Evolutionary conservation across 352 stramenopile genomes (phyloP).

Genomic region (Phytophthora quininea): DNA sequence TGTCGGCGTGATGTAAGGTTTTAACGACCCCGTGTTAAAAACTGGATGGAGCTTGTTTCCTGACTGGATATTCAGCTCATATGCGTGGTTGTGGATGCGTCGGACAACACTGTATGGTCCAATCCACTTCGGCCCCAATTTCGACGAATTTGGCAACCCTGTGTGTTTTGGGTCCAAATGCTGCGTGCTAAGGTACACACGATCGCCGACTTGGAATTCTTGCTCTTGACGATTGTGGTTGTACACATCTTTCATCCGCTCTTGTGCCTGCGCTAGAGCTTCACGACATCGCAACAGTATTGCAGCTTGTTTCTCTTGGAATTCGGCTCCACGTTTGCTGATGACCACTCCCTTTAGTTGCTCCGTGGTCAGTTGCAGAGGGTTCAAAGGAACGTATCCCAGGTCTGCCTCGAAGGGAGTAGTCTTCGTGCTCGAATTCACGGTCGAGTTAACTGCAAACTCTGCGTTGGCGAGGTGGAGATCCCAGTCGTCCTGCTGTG

Average conservation of each 20-base stretch:
- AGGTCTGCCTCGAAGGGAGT: too few species aligned
- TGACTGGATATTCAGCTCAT: conserved; percentile 7
- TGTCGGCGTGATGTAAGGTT: conserved; percentile 7
- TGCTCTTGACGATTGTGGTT: not conserved
- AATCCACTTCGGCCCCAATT: not conserved
- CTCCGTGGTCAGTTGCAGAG: too few species aligned
- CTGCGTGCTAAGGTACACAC: conserved; percentile 11
- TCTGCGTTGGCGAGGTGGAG: conserved; percentile 11
- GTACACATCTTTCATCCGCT: not conserved
- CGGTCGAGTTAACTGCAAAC: conserved; percentile 1
- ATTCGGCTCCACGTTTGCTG: not conserved
- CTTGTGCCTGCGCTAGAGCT: not conserved
- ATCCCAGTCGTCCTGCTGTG: conserved; percentile 19
- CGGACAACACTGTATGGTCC: not conserved
- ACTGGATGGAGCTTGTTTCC: too few species aligned
- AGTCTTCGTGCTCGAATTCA: too few species aligned
- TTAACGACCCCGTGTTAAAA: conserved; percentile 17
- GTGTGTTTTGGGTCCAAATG: conserved; percentile 17
- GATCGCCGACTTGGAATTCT: not conserved
- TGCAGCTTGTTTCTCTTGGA: conserved; percentile 1
- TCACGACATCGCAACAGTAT: not conserved
- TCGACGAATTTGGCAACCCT: conserved; percentile 12
- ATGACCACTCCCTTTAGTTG: too few species aligned
- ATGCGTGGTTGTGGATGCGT: not conserved
- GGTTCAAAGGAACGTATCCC: too few species aligned